Conservation (phyloP, 768 basidiomycete species). For the Tricholoma hemisulphureum region DNA sequence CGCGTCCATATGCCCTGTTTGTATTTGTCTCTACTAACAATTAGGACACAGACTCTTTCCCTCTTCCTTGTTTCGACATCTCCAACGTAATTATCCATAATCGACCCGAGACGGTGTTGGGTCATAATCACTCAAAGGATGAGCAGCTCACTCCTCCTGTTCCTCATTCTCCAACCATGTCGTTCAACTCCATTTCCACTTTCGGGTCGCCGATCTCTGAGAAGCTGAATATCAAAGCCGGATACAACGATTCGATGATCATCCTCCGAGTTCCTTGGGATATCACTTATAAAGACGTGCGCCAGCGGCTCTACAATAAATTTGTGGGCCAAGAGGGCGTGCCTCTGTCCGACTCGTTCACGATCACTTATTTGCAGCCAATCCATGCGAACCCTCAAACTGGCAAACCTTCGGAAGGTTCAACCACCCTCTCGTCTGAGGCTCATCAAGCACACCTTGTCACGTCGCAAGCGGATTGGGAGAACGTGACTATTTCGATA, state of each 20-base stretch:
- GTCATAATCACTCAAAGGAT: constrained; percentile 8
- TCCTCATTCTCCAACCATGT: constrained; percentile 17
- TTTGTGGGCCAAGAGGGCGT: constrained; percentile 62
- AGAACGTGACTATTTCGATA: constrained; percentile 41
- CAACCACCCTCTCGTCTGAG: constrained; percentile 34
- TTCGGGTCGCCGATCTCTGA: constrained; percentile 26
- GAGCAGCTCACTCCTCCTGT: constrained; percentile 9
- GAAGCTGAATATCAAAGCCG: constrained; percentile 60
- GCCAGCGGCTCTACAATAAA: constrained; percentile 60
- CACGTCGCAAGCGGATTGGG: constrained; percentile 61
- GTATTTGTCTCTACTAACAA: not conserved
- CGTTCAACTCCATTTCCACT: constrained; percentile 11
- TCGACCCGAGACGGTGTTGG: constrained; percentile 34
- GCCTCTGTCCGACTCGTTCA: constrained; percentile 53
- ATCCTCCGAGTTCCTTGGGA: constrained; percentile 54
- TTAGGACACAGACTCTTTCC: constrained; percentile 36
- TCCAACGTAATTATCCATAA: constrained; percentile 18
- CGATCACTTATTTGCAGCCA: constrained; percentile 51
- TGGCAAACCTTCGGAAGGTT: constrained; percentile 29
- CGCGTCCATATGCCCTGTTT: constrained; percentile 10
- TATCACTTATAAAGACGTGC: constrained; percentile 50
- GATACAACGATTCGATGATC: constrained; percentile 59
- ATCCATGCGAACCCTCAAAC: constrained; percentile 8
- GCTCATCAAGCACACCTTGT: constrained; percentile 43
- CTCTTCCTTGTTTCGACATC: constrained; percentile 38